Percentiles rank a stretch among this genome's conserved stretches.
Conservation (phyloP, 1,284 basidiomycete genomes). For the Moesziomyces parantarcticus region DNA sequence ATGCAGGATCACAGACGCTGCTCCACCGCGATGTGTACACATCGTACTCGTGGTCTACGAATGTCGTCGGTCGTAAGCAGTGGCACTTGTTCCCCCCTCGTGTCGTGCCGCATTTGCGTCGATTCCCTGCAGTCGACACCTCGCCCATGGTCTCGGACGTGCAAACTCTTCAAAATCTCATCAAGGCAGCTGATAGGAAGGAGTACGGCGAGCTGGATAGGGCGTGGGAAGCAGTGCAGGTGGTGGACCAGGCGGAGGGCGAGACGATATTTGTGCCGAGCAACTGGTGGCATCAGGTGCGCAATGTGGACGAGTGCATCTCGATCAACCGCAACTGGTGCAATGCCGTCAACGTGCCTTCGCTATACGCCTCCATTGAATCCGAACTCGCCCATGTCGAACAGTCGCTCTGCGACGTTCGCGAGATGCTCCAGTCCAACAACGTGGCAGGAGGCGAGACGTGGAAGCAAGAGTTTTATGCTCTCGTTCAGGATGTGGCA, state of each 20-base stretch:
- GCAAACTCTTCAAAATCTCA: not conserved
- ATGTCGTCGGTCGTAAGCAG: constrained; percentile 72
- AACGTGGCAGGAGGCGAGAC: not conserved
- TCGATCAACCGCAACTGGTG: constrained; percentile 70
- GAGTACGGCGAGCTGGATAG: constrained; percentile 8
- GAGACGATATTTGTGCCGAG: constrained; percentile 65
- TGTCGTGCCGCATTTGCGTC: constrained; percentile 59
- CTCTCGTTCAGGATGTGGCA: constrained; percentile 52
- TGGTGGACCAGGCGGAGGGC: constrained; percentile 22
- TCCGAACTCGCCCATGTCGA: constrained; percentile 68
- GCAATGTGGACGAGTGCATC: constrained; percentile 64
- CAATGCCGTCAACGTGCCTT: constrained; percentile 70
- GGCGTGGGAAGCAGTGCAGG: constrained; percentile 20
- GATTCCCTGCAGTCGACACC: constrained; percentile 57
- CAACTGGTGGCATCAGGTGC: constrained; percentile 66
- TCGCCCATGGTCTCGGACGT: constrained; percentile 54
- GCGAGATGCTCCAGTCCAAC: constrained; percentile 65
- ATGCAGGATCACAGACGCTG: constrained; percentile 34
- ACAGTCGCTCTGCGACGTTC: constrained; percentile 70
- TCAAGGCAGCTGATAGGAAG: not conserved
- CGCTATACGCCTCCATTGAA: constrained; percentile 70
- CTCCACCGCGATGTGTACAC: constrained; percentile 68
- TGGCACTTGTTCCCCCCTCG: constrained; percentile 73
- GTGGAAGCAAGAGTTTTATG: constrained; percentile 53
- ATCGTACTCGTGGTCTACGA: constrained; percentile 74